These are phyloP conservation scores for Chenopodium formosanum DNA, from an alignment of 148 eudicot species.

Conservation along the genomic window DNA sequence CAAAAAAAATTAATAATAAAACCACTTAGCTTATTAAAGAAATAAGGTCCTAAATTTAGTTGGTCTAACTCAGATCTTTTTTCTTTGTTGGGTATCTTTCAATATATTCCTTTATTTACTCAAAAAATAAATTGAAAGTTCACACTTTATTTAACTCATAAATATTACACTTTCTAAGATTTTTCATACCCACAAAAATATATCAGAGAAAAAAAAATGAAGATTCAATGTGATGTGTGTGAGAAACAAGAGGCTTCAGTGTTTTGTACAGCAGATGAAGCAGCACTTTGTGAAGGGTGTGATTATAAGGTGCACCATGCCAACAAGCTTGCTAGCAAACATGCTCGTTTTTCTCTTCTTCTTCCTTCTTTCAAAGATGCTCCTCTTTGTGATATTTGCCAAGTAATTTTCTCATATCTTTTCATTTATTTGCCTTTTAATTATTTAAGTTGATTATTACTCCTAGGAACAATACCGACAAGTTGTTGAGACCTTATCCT, in stretches of 20 bases:
- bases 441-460: too few species aligned
- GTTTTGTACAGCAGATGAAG: conserved; percentile 86
- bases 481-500: too few species aligned
- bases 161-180: background rate
- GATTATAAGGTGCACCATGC: conserved; percentile 72
- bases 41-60: background rate
- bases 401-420: conserved; percentile 31
- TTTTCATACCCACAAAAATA: background rate
- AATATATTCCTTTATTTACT: conserved; percentile 5
- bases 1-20: too few species aligned
- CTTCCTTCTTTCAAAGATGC: conserved; percentile 46
- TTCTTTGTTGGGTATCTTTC: conserved; percentile 9
- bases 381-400: conserved; percentile 79
- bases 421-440: too few species aligned
- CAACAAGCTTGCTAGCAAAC: conserved; percentile 70
- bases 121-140: background rate
- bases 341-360: conserved; percentile 61
- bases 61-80: background rate
- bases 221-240: conserved; percentile 89
- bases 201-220: conserved; percentile 38
- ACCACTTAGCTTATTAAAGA: background rate
- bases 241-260: conserved; percentile 59
- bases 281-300: conserved; percentile 64
- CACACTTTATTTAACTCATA: background rate
- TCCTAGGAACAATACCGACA: too few species aligned